Evolutionary conservation across 805 yeast species (phyloP), one percentile per base, ranked within the genome.

Genomic region (Zygosaccharomyces rouxii): DNA sequence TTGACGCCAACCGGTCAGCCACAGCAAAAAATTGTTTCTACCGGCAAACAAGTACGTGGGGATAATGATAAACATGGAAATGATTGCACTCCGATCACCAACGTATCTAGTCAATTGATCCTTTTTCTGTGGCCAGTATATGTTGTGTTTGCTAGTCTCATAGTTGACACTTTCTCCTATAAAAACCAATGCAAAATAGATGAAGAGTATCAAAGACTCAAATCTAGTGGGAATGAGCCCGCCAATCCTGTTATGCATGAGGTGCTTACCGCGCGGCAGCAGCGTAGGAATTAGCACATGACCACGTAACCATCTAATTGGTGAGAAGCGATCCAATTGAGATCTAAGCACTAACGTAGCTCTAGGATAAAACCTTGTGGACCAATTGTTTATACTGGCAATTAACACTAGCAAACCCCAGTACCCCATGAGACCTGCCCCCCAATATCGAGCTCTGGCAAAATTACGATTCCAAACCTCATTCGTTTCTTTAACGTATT

Each of bases 31-130:
- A 22, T 48, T 48, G 29, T 48, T 48, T 14, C 51, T 44, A 3
- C 51, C 51, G 5, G 46, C 47, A 28, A 48, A 31, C 13, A 48
- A 16, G 21, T 19, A 42, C 6, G 46, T 42, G 22, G 46, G 46
- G 10, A 42, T 31, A 5, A 42, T 19, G 13, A 42, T 42, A 25
- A 33, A 78, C 43, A 75, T 61, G 4, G 74, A 64, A 55, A 76
- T 63, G 22, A 77, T 50, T 23, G 76, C 83, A 9, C 78, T 64
- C 61, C 85, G 69, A 60, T 79, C 83, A 22, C 77, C 81, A 19
- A 81, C 44, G 35, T 47, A 47, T 33, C 57, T 43, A 4, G 48
- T 38, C 10, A 57, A 35, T 40, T 55, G 55, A 7, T 44, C 41
- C n/a, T 28, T 31, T 40, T 48, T 49, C 19, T 30, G 38, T 2